phyloP scores from a whole-genome alignment of 2,329 filamentous ascomycete species.

The Falciphora oryzae region DNA sequence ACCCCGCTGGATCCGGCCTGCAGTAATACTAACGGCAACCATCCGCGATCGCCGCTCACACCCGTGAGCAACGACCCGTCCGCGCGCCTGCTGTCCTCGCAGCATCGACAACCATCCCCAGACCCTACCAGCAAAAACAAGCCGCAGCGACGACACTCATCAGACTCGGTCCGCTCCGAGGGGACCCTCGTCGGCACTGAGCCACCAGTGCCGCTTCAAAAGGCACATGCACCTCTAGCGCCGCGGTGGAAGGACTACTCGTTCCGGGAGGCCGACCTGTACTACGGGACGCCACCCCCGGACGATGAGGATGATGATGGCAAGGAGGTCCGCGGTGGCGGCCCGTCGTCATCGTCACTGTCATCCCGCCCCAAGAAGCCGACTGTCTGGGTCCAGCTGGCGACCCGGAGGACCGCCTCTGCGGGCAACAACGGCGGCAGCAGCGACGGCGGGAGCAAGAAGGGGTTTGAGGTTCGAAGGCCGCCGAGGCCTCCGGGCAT shows the following conservation, averaged over 20 bases:
- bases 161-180: constrained; percentile 13
- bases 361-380: neutral
- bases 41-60: too few species aligned
- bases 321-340: neutral
- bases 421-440: neutral
- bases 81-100: too few species aligned
- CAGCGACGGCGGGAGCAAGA: neutral
- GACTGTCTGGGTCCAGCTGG: constrained; percentile 4
- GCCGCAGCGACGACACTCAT: constrained; percentile 1
- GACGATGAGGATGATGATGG: neutral
- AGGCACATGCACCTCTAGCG: constrained; percentile 15
- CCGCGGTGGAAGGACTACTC: constrained; percentile 28
- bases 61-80: too few species aligned
- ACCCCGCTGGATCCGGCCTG: neutral
- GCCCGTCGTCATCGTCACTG: constrained; percentile 1
- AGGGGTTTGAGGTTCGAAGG: constrained; percentile 8
- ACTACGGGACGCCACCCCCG: constrained; percentile 18
- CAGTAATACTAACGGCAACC: too few species aligned
- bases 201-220: constrained; percentile 7
- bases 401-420: neutral
- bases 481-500: constrained; percentile 1
- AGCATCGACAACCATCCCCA: too few species aligned
- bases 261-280: constrained; percentile 30
- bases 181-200: constrained; percentile 13
- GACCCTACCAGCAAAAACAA: neutral